Percentiles rank a stretch among this genome's conserved stretches.
phyloP scores from a whole-genome alignment of 1,284 basidiomycete species.

The Phylloporus gajari region DNA sequence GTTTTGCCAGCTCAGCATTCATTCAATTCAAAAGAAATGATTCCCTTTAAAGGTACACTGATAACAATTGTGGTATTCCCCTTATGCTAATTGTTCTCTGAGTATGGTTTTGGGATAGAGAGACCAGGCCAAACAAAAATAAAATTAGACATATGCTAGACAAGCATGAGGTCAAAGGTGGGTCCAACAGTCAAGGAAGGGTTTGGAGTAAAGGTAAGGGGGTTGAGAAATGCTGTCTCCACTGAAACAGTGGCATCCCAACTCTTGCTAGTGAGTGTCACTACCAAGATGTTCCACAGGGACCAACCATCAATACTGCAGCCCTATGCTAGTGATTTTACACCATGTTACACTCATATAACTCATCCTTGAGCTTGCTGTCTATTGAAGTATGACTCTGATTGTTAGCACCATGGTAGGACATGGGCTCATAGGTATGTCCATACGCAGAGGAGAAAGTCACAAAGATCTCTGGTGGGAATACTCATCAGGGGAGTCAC shows the following conservation, averaged over 20 bases:
- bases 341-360: slow-evolving; percentile 20
- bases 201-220: slow-evolving; percentile 25
- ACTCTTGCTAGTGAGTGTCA: not conserved
- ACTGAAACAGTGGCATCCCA: not conserved
- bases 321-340: not conserved
- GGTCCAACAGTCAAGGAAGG: not conserved
- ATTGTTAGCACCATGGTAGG: no score
- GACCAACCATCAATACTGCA: not conserved
- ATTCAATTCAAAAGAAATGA: slow-evolving; percentile 66
- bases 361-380: slow-evolving; percentile 33
- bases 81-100: slow-evolving; percentile 92
- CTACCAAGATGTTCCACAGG: not conserved
- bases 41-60: slow-evolving; percentile 79
- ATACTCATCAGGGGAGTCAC: no score
- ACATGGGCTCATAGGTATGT: no score
- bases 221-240: slow-evolving; percentile 1
- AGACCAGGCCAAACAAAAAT: slow-evolving; percentile 21
- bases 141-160: not conserved
- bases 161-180: not conserved
- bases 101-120: slow-evolving; percentile 81
- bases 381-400: no score
- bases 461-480: no score
- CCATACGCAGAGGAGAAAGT: no score
- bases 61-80: slow-evolving; percentile 87
- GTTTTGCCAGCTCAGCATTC: slow-evolving; percentile 78